Conservation (phyloP, 495 filamentous ascomycete genomes). For the Lasiosphaeria hispida region DNA sequence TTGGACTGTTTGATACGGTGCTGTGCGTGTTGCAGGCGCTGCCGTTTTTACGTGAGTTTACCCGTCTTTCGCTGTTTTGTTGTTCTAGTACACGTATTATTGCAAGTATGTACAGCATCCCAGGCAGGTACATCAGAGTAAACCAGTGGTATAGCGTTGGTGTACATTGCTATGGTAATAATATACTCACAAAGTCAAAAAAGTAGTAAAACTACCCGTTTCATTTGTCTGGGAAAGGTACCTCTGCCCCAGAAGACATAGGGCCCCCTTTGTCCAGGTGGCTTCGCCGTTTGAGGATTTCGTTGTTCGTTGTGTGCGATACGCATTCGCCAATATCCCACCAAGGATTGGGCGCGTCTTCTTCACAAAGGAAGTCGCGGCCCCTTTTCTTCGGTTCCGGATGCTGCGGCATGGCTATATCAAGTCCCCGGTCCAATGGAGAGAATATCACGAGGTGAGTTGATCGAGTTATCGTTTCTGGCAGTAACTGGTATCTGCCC, state of each 20-base stretch:
- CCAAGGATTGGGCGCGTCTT: conserved; percentile 67
- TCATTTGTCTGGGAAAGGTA: conserved; percentile 58
- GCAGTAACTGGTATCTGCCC: conserved; percentile 15
- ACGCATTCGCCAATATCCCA: conserved; percentile 68
- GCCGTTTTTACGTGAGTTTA: conserved; percentile 64
- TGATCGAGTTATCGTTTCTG: background rate
- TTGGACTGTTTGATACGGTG: conserved; percentile 54
- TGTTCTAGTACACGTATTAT: background rate
- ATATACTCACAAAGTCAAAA: conserved; percentile 23
- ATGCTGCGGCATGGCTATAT: conserved; percentile 68
- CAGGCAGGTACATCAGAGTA: too few species aligned
- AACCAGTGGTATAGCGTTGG: background rate
- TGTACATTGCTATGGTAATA: background rate
- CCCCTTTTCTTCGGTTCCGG: conserved; percentile 71
- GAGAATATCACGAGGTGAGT: conserved; percentile 52
- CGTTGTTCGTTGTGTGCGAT: conserved; percentile 70
- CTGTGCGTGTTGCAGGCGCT: conserved; percentile 57
- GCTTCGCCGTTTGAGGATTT: conserved; percentile 70
- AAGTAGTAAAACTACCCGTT: conserved; percentile 57
- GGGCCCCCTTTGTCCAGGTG: conserved; percentile 60
- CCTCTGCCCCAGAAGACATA: conserved; percentile 41
- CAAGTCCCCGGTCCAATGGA: conserved; percentile 59
- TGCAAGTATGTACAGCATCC: background rate
- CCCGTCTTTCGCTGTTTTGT: background rate
- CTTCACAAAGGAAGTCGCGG: conserved; percentile 66